Conservation (phyloP, 805 yeast species). For the Maudiozyma saulgeensis region DNA sequence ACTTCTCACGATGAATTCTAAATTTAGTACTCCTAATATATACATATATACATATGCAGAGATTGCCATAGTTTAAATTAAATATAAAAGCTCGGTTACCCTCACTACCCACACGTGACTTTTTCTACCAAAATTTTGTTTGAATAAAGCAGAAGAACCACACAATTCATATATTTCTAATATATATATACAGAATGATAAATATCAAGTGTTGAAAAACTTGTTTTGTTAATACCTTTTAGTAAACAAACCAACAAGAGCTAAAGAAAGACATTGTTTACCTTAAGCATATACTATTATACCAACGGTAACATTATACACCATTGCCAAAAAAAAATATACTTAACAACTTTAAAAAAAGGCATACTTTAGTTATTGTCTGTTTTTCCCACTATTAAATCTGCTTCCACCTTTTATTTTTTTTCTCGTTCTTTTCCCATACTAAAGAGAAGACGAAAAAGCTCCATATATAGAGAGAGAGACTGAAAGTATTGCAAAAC, state of each 20-base stretch:
- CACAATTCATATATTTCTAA: not conserved
- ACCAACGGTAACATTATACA: not conserved
- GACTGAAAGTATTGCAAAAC: too few species aligned
- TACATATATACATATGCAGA: not conserved
- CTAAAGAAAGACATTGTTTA: too few species aligned
- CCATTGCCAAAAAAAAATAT: not conserved
- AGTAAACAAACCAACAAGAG: too few species aligned
- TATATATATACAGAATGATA: too few species aligned
- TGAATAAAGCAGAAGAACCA: not conserved
- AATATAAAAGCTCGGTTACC: not conserved
- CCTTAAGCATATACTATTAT: not conserved
- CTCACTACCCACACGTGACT: not conserved
- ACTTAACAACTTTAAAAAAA: not conserved
- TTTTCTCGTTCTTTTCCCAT: too few species aligned
- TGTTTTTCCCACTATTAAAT: not conserved
- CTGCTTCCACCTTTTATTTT: too few species aligned
- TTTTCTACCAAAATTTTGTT: not conserved
- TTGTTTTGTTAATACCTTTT: not conserved
- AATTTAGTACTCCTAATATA: not conserved
- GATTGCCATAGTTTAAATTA: not conserved
- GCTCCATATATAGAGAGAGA: too few species aligned
- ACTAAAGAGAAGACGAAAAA: too few species aligned
- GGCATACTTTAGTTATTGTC: not conserved
- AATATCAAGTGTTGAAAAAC: too few species aligned
- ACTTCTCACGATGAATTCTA: constrained; percentile 3